These are phyloP conservation scores for Exophiala spinifera DNA, from an alignment of 2,329 filamentous ascomycete species.

Conservation along the genomic window DNA sequence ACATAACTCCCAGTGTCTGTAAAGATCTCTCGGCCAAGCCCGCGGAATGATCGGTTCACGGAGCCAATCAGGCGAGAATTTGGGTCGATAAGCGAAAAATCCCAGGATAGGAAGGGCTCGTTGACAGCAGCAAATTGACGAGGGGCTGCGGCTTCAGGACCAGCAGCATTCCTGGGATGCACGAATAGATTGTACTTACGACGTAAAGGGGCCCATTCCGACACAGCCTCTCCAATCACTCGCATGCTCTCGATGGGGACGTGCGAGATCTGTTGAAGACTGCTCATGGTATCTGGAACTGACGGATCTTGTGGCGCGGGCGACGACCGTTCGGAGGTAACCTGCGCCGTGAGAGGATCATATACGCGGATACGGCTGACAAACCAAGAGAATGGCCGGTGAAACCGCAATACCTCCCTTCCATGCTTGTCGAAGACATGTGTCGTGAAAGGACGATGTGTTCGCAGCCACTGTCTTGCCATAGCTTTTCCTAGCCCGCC, in stretches of 20 bases:
- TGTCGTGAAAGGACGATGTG: slow-evolving; percentile 62
- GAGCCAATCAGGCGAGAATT: slow-evolving; percentile 54
- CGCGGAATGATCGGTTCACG: slow-evolving; percentile 62
- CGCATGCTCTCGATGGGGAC: slow-evolving; percentile 57
- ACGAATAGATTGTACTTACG: slow-evolving; percentile 65
- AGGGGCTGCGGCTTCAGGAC: slow-evolving; percentile 41
- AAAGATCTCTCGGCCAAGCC: slow-evolving; percentile 62
- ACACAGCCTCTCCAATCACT: slow-evolving; percentile 61
- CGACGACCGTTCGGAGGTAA: slow-evolving; percentile 23
- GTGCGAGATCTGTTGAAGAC: slow-evolving; percentile 52
- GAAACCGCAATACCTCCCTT: slow-evolving; percentile 59
- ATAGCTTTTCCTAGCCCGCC: slow-evolving; percentile 56
- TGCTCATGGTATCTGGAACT: slow-evolving; percentile 36
- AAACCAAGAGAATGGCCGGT: slow-evolving; percentile 63
- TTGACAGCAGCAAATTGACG: slow-evolving; percentile 61
- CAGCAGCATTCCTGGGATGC: slow-evolving; percentile 44
- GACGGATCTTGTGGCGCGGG: slow-evolving; percentile 33
- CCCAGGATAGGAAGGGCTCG: slow-evolving; percentile 63
- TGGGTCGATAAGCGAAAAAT: slow-evolving; percentile 57
- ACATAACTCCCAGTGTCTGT: slow-evolving; percentile 65
- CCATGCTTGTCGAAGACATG: slow-evolving; percentile 62
- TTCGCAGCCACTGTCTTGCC: slow-evolving; percentile 59
- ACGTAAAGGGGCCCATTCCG: slow-evolving; percentile 61
- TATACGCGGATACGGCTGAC: slow-evolving; percentile 58
- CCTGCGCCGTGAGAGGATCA: slow-evolving; percentile 48